Base-by-base conservation (phyloP, 1,139 yeast species). In the Arxiozyma heterogenica region DNA sequence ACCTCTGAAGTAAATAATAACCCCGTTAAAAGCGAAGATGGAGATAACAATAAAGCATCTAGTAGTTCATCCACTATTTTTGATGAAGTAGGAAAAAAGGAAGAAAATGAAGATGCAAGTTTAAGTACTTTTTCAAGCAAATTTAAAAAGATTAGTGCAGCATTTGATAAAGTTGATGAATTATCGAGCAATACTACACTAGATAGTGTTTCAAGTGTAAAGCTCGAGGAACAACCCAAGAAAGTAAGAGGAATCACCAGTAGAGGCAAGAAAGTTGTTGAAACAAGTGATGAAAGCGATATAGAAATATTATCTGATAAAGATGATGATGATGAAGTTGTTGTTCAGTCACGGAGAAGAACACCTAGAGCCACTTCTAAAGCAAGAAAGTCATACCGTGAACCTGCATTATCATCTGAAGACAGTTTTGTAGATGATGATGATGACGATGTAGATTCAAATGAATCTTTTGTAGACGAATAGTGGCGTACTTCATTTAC, bases 111-210 rank as follows among this genome's bases (percentile, higher is more conserved):
- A 15, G 54, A 51, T 9, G 57, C 57, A 15, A 66, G 62, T 17
- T 56, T 71, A 50, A 59, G 69, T 51, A 51, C 62, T 6, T 66
- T 66, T 43, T 64, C 70, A 1, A 64, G 60, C 53, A 66, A 61
- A 50, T 68, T 68, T 52, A 67, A 65, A 47, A 62, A 65, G 54
- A 51, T 64, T 5, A 58, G 59, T 53, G 64, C 60, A 22, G 55
- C 57, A 8, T 68, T 65, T 49, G 68, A 66, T 27, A 57, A 54
- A 17, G 57, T 59, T 17, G 57, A 53, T 15, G 48, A 53, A 4
- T 25, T 61, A 17, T 52, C 59, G 12, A 49, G 50, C 12, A 50
- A 49, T 17, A 46, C 57, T 23, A 45, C 52, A 8, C 47, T 56
- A 20, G 51, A 55, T 23, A n/a, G 25, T 20, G 41, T 7, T 8